phyloP scores from a whole-genome alignment of 768 basidiomycete species.

The Rhizopogon roseolus region DNA sequence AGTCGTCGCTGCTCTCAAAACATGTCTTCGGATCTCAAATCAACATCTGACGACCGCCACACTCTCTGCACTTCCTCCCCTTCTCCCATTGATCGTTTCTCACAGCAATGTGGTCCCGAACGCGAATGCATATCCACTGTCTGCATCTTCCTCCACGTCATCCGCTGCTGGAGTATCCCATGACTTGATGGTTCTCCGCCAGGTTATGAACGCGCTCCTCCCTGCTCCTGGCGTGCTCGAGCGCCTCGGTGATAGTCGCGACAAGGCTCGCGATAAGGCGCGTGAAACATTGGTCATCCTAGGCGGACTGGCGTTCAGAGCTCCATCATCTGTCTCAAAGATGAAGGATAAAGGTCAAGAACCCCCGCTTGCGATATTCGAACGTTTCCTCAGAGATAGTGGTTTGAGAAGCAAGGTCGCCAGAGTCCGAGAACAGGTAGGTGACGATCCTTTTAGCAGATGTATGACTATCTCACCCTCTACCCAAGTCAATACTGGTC shows the following conservation, averaged over 20 bases:
- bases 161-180: constrained; percentile 37
- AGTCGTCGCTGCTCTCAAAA: constrained; percentile 64
- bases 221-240: constrained; percentile 77
- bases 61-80: constrained; percentile 60
- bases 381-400: constrained; percentile 63
- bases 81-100: constrained; percentile 59
- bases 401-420: constrained; percentile 80
- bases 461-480: not conserved
- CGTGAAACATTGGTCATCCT: constrained; percentile 72
- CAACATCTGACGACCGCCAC: constrained; percentile 79
- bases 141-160: constrained; percentile 50
- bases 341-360: constrained; percentile 59
- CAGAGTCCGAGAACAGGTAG: constrained; percentile 83
- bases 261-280: constrained; percentile 67
- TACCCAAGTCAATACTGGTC: constrained; percentile 50
- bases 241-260: constrained; percentile 73
- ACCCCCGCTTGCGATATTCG: constrained; percentile 65
- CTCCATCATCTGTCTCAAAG: constrained; percentile 41
- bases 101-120: constrained; percentile 25
- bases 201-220: constrained; percentile 63
- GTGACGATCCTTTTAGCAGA: constrained; percentile 17
- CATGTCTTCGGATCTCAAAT: constrained; percentile 75
- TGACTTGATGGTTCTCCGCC: constrained; percentile 60
- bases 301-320: constrained; percentile 66
- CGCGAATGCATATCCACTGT: constrained; percentile 32